Evolutionary conservation across 345 rosid genomes (phyloP), one percentile per base, ranked within the genome.

Genomic region (Arabidopsis arenosa): DNA sequence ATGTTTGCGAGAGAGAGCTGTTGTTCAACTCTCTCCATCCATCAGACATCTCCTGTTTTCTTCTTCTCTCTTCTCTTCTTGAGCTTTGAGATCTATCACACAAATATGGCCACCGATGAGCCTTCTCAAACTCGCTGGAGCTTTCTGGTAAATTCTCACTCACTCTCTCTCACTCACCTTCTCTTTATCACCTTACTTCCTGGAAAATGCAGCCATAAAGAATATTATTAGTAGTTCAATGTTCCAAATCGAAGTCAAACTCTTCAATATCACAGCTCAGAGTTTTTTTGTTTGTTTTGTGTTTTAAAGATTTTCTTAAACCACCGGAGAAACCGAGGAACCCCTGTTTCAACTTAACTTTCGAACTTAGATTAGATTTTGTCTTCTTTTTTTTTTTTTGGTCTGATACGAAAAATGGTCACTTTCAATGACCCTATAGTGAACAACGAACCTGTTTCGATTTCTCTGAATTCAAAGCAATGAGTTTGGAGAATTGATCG

Each of bases 81-180:
- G 14, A 55, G 82, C 40, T 78, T 78, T 62, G 48, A 68, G 64
- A 11, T 37, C 64, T 70, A 37, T 51, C 4, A 3, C 0, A 28
- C 48, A 28, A 56, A 51, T 51, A 90, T 90, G 73, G 87, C 87
- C 23, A 59, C 75, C 23, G 95, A 89, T 0, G 96, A 89, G 65
- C 91, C 97, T 35, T 78, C 88, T 7, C 66, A 62, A 69, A 88
- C 95, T 77, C 98, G 97, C 81, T 93, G 98, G 98, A 81, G 86
- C 54, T 93, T 90, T 84, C 93, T 76, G 98, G 98, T 93, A 80
- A 40, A 43, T 2, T 28, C 4, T 28, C 5, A 9, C 30, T 4
- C 30, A 1, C 26, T 23, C 66, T 53, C 70, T 76, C 49, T 60
- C 43, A 35, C 63, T 32, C 36, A 15, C 58, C 63, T 18, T 8